A percentile compares a stretch with the other conserved stretches of the same genome.
Conservation (phyloP, 192 early-diverging fungal species). For the Entrophospora sp. region DNA sequence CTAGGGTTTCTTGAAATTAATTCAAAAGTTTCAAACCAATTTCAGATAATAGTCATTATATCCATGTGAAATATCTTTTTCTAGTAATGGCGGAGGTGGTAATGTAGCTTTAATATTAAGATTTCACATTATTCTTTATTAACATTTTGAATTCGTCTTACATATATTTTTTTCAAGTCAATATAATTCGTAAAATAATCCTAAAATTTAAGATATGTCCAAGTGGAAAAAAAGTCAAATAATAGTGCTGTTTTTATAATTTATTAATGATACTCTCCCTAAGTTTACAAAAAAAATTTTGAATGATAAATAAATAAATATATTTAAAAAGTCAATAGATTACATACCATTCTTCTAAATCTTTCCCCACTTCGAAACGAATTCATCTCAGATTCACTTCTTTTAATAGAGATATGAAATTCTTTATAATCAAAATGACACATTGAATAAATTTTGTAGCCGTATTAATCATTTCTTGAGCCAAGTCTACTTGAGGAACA, state of each 20-base stretch:
- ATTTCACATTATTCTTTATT: too few species aligned
- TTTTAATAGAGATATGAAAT: background rate
- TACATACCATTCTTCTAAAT: constrained; percentile 15
- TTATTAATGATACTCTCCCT: constrained; percentile 9
- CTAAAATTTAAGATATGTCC: constrained; percentile 18
- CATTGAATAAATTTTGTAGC: constrained; percentile 13
- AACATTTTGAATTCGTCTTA: too few species aligned
- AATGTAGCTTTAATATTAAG: too few species aligned
- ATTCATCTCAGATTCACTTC: background rate
- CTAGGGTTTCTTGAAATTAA: too few species aligned
- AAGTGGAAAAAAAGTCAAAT: constrained; percentile 17
- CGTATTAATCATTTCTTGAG: constrained; percentile 7
- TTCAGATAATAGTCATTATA: too few species aligned
- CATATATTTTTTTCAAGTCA: too few species aligned
- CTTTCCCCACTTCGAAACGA: background rate
- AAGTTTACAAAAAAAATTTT: background rate
- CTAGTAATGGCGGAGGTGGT: too few species aligned
- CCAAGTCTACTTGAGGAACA: constrained; percentile 17
- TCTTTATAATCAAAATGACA: constrained; percentile 21
- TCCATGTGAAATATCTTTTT: too few species aligned
- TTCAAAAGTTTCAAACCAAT: too few species aligned
- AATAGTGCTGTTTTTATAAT: constrained; percentile 18
- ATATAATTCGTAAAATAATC: constrained; percentile 11
- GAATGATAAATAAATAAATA: background rate
- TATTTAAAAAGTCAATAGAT: background rate